Conservation (phyloP, 2,329 filamentous ascomycete species). For the Emergomyces africanus region DNA sequence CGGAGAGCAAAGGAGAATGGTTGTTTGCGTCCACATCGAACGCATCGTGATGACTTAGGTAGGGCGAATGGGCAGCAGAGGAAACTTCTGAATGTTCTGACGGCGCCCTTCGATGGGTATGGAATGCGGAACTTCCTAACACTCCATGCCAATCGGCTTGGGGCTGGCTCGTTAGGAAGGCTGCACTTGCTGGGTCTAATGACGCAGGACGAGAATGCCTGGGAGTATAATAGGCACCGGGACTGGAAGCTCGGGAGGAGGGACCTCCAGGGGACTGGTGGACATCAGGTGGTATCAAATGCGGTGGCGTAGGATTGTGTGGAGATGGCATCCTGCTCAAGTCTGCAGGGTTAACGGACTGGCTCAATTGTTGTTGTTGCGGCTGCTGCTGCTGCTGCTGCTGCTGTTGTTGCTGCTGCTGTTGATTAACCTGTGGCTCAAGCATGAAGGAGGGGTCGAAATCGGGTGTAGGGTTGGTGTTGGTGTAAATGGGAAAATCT, state of each 20-base stretch:
- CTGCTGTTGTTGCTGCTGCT: slow-evolving; percentile 19
- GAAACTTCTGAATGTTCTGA: slow-evolving; percentile 92
- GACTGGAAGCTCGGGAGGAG: slow-evolving; percentile 42
- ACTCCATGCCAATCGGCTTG: slow-evolving; percentile 46
- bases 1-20: slow-evolving; percentile 66
- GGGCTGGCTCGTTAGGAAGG: slow-evolving; percentile 40
- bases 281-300: slow-evolving; percentile 42
- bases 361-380: slow-evolving; percentile 18
- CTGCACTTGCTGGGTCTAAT: slow-evolving; percentile 47
- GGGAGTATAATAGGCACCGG: slow-evolving; percentile 22
- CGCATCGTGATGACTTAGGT: slow-evolving; percentile 60
- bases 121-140: slow-evolving; percentile 50
- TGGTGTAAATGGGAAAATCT: slow-evolving; percentile 26
- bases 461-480: slow-evolving; percentile 20
- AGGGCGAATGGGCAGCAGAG: slow-evolving; percentile 73
- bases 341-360: slow-evolving; percentile 35
- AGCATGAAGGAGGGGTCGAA: slow-evolving; percentile 28
- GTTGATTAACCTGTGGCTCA: slow-evolving; percentile 22
- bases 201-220: slow-evolving; percentile 38
- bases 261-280: slow-evolving; percentile 41
- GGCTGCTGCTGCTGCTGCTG: slow-evolving; percentile 18
- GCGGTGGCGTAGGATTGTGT: slow-evolving; percentile 41
- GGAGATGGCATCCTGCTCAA: slow-evolving; percentile 34
- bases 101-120: slow-evolving; percentile 67
- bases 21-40: slow-evolving; percentile 61